These are phyloP conservation scores for Lepidium campestre DNA, from an alignment of 441 rosid species.

Conservation along the genomic window DNA sequence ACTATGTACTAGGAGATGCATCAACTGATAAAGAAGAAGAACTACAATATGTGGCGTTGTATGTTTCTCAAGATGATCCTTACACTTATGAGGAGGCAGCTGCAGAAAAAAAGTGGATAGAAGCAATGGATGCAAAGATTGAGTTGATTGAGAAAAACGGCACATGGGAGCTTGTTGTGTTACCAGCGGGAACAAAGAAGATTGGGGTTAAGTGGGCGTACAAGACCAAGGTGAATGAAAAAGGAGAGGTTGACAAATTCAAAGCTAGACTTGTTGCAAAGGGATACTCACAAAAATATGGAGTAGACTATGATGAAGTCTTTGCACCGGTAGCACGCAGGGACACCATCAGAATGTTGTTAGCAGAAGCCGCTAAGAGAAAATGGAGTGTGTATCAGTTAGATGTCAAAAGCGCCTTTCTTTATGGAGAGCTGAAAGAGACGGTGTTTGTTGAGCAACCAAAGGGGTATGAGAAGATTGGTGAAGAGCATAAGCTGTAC, in stretches of 20 bases:
- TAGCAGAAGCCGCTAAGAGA: neutral
- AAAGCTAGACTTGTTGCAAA: neutral
- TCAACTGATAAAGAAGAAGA: neutral
- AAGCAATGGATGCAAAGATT: constrained; percentile 2
- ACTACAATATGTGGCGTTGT: neutral
- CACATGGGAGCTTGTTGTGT: neutral
- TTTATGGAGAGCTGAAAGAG: neutral
- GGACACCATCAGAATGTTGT: neutral
- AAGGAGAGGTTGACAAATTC: neutral
- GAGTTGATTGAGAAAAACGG: neutral
- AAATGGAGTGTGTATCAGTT: neutral
- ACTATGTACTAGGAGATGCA: neutral
- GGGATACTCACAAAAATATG: neutral
- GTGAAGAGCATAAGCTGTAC: neutral
- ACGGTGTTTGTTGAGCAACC: neutral
- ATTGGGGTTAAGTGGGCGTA: neutral
- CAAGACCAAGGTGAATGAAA: neutral
- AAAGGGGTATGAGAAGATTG: neutral
- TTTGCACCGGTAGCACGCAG: neutral
- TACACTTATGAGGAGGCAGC: neutral
- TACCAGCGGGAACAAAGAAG: neutral
- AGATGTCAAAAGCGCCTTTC: neutral
- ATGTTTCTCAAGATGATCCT: neutral
- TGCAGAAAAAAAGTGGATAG: neutral
- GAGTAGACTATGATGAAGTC: neutral